Conservation (phyloP, 768 basidiomycete genomes). For the Auricularia heimuer region DNA sequence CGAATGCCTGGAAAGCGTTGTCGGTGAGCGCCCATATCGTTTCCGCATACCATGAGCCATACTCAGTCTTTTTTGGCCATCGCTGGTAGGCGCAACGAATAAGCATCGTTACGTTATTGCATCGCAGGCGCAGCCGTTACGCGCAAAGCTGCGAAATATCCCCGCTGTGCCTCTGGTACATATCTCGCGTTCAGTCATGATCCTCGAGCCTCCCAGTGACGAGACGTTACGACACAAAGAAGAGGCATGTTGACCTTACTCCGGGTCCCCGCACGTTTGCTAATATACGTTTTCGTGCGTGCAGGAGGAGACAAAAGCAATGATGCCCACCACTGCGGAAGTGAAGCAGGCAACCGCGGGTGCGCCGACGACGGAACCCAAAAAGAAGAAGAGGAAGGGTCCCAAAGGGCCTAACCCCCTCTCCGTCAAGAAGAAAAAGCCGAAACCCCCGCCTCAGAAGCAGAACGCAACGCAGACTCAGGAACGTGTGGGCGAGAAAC, state of each 20-base stretch:
- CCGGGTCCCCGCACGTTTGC: constrained; percentile 1
- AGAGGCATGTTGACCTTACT: constrained; percentile 28
- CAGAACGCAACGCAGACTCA: constrained; percentile 9
- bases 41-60: constrained; percentile 5
- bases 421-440: constrained; percentile 81
- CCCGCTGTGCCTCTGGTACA: constrained; percentile 87
- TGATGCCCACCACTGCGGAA: constrained; percentile 44
- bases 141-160: constrained; percentile 55
- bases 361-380: constrained; percentile 21
- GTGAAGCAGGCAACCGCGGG: constrained; percentile 28
- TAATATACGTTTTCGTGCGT: background rate
- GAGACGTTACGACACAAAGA: constrained; percentile 63
- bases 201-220: constrained; percentile 84
- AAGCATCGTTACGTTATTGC: constrained; percentile 90
- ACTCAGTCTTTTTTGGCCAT: background rate
- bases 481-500: constrained; percentile 18
- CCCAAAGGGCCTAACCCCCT: constrained; percentile 89
- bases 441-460: constrained; percentile 10
- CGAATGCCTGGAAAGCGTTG: constrained; percentile 71
- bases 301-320: constrained; percentile 56
- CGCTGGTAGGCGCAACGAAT: constrained; percentile 59
- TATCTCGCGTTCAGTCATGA: constrained; percentile 84
- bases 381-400: constrained; percentile 50
- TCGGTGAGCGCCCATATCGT: constrained; percentile 45
- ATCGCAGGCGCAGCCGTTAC: constrained; percentile 68